Evolutionary conservation across 768 basidiomycete genomes (phyloP).

Genomic region (Boletus rubescentipes): DNA sequence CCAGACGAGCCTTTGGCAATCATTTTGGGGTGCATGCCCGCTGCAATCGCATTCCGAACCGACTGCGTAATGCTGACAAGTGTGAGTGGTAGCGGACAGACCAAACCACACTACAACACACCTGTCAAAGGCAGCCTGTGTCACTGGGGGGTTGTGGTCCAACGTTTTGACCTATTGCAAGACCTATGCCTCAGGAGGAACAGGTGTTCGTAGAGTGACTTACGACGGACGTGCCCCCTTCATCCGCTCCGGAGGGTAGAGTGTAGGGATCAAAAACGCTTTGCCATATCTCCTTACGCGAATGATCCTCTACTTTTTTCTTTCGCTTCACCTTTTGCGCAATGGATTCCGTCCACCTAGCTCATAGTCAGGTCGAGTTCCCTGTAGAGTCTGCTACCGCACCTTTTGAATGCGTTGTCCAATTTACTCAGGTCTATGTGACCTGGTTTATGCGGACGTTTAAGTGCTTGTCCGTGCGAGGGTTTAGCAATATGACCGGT

Average conservation of each 20-base stretch:
- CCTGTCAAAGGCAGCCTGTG: slow-evolving; percentile 68
- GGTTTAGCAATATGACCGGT: slow-evolving; percentile 24
- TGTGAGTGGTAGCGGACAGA: slow-evolving; percentile 10
- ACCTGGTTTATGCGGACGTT: slow-evolving; percentile 47
- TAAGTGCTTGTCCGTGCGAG: slow-evolving; percentile 26
- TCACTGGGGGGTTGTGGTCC: slow-evolving; percentile 78
- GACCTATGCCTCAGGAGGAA: slow-evolving; percentile 1
- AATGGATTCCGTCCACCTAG: slow-evolving; percentile 84
- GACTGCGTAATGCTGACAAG: slow-evolving; percentile 54
- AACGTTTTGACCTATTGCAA: slow-evolving; percentile 65
- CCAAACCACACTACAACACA: slow-evolving; percentile 36
- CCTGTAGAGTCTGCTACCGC: slow-evolving; percentile 7
- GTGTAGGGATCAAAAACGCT: slow-evolving; percentile 76
- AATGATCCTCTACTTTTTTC: slow-evolving; percentile 64
- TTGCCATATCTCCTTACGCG: slow-evolving; percentile 72
- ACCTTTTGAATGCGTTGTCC: slow-evolving; percentile 84
- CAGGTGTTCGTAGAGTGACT: neutral
- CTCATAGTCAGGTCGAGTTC: neutral
- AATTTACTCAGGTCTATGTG: slow-evolving; percentile 78
- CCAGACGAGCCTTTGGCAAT: slow-evolving; percentile 88
- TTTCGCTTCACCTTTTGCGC: slow-evolving; percentile 82
- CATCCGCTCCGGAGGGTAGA: slow-evolving; percentile 31
- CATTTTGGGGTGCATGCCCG: slow-evolving; percentile 88
- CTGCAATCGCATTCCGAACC: slow-evolving; percentile 65
- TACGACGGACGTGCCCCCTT: slow-evolving; percentile 23